Conservation (phyloP, 2,329 filamentous ascomycete genomes). For the Microdochium nivale region DNA sequence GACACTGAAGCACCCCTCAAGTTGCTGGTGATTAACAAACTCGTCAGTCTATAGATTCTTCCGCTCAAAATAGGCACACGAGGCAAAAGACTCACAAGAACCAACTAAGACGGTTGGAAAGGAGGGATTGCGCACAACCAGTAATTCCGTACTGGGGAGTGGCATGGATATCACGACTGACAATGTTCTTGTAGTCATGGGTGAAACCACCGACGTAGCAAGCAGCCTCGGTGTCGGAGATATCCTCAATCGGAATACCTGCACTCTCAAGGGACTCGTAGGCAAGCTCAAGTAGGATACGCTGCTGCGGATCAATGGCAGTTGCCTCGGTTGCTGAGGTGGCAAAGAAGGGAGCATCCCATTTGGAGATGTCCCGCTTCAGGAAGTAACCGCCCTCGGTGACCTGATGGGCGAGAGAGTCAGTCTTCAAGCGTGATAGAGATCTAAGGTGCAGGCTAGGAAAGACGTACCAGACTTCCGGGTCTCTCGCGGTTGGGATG, state of each 20-base stretch:
- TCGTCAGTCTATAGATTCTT: conserved; percentile 21
- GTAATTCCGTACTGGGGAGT: conserved; percentile 7
- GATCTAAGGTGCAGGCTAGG: too few species aligned
- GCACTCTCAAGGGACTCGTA: conserved; percentile 24
- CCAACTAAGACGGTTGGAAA: conserved; percentile 16
- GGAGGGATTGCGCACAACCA: conserved; percentile 4
- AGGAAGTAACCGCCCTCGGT: conserved; percentile 14
- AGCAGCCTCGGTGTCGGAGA: conserved; percentile 12
- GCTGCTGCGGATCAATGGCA: conserved; percentile 25
- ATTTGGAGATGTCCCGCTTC: conserved; percentile 17
- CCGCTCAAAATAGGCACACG: background rate
- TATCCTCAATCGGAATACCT: conserved; percentile 9
- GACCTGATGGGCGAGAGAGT: background rate
- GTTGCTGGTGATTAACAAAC: conserved; percentile 23
- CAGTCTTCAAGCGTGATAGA: too few species aligned
- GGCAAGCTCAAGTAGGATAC: conserved; percentile 20
- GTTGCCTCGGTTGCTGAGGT: conserved; percentile 19
- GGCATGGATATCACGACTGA: conserved; percentile 10
- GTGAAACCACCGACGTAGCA: conserved; percentile 19
- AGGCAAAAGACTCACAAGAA: conserved; percentile 11
- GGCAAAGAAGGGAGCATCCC: conserved; percentile 27
- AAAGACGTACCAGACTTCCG: conserved; percentile 1
- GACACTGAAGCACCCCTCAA: conserved; percentile 18
- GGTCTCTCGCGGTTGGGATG: conserved; percentile 3
- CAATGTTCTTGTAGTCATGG: conserved; percentile 12